These are phyloP conservation scores for Penicillium bialowiezense DNA, from an alignment of 495 filamentous ascomycete genomes.

Conservation along the genomic window DNA sequence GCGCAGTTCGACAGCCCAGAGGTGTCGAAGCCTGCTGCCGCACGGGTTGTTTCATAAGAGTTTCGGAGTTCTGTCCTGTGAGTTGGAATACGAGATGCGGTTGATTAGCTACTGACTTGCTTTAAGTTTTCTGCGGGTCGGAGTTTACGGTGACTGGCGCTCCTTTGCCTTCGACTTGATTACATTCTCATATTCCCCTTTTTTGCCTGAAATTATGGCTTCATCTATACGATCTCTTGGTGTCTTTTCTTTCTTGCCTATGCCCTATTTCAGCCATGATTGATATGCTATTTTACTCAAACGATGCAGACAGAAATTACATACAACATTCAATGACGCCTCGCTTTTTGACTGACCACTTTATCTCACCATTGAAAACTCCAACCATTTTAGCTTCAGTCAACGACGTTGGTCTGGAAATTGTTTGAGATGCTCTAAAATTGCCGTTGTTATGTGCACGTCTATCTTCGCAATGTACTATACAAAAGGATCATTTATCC, in stretches of 20 bases:
- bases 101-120: neutral
- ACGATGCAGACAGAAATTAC: too few relatives aligned
- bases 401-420: too few relatives aligned
- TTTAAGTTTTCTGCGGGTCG: constrained; percentile 5
- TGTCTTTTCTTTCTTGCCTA: neutral
- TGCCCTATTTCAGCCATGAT: neutral
- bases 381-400: too few relatives aligned
- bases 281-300: neutral
- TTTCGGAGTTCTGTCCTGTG: neutral
- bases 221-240: neutral
- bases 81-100: too few relatives aligned
- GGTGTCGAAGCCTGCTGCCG: neutral
- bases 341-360: too few relatives aligned
- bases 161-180: too few relatives aligned
- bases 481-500: neutral
- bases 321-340: too few relatives aligned
- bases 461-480: neutral
- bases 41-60: neutral
- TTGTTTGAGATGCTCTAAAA: neutral
- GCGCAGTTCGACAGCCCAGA: neutral
- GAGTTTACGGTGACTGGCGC: neutral
- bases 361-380: too few relatives aligned
- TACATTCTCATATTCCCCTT: neutral
- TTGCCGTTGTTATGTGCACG: neutral
- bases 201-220: neutral